Base-by-base conservation (phyloP, 306 rosid genomes). In the Cercis canadensis region DNA sequence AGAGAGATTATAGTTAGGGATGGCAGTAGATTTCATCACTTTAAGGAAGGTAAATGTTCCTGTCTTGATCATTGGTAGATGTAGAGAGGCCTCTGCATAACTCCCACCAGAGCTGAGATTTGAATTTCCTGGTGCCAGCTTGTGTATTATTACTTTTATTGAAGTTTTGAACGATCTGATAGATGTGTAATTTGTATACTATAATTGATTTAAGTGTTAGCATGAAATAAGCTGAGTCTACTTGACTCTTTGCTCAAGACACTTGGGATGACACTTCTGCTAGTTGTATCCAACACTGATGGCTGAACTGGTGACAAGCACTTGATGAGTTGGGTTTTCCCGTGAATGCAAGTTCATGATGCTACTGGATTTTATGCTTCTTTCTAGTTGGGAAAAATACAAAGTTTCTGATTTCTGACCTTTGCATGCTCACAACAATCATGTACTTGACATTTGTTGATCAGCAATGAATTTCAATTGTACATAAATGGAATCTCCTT, bases 21-120 rank as follows among this genome's bases (percentile, higher is more conserved):
- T 61, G 87, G 80, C 75, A 83, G 85, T 47, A 83, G 81, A 67
- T 88, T 81, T 85, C 87, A 83, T 78, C 87, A 83, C 80, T 81
- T 76, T 58, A 81, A 74, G 57, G 74, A 71, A 34, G 92, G 91
- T 10, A 75, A 53, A 29, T 77, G 82, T 69, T 81, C 80, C 16
- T 79, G 82, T 55, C 67, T 18, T 59, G 75, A 77, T 74, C 76
- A 74, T 65, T 82, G 88, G 86, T 78, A 21, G 43, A 37, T 5
- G 7, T 8, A 6, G 43, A 37, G 10, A 37, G 43, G 43, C 7
- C 10, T 37, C 7, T 37, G 43, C 43, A 37, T 37, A 8, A 8
- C 43, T 5, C 43, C 43, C 10, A 2, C 43, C 43, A 37, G 10
- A 37, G 43, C 2, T 37, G 43, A 37, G 10, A 8, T 37, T 5